Conservation (phyloP, 2,329 filamentous ascomycete species). For the Paecilomyces fulvus region DNA sequence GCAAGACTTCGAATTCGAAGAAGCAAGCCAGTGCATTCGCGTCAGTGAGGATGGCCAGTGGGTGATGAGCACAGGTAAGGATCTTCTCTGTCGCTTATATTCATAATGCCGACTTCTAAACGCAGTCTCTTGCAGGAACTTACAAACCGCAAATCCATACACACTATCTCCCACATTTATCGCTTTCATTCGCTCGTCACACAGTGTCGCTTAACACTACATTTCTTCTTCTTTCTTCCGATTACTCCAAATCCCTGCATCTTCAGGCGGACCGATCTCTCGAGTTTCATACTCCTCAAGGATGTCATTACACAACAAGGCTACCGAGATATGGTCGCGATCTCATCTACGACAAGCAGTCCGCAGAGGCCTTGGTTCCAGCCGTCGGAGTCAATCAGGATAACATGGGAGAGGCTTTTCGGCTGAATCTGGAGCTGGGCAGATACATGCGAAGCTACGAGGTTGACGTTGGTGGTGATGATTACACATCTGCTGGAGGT, state of each 20-base stretch:
- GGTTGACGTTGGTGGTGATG: conserved; percentile 79
- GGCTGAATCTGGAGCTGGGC: conserved; percentile 83
- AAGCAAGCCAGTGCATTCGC: conserved; percentile 82
- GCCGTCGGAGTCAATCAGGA: conserved; percentile 80
- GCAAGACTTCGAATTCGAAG: conserved; percentile 96
- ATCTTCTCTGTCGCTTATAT: conserved; percentile 4
- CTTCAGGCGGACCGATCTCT: conserved; percentile 84
- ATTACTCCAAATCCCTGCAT: conserved; percentile 92
- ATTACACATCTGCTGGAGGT: conserved; percentile 56
- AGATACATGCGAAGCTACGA: conserved; percentile 93
- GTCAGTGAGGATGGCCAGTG: conserved; percentile 94
- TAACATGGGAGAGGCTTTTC: conserved; percentile 83
- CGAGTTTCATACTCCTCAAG: conserved; percentile 85
- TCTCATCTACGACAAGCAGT: conserved; percentile 71
- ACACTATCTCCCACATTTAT: conserved; percentile 89
- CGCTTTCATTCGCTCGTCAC: conserved; percentile 87
- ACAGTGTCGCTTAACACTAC: conserved; percentile 87
- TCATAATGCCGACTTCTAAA: conserved; percentile 6
- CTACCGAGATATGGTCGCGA: conserved; percentile 90
- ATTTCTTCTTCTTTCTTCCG: conserved; percentile 77
- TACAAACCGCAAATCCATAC: conserved; percentile 82
- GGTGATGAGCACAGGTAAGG: conserved; percentile 83
- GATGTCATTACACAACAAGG: conserved; percentile 80
- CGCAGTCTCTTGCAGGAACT: conserved; percentile 38
- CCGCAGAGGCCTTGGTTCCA: conserved; percentile 78